Conservation (phyloP, 192 early-diverging fungal species). For the Coemansia sp. region DNA sequence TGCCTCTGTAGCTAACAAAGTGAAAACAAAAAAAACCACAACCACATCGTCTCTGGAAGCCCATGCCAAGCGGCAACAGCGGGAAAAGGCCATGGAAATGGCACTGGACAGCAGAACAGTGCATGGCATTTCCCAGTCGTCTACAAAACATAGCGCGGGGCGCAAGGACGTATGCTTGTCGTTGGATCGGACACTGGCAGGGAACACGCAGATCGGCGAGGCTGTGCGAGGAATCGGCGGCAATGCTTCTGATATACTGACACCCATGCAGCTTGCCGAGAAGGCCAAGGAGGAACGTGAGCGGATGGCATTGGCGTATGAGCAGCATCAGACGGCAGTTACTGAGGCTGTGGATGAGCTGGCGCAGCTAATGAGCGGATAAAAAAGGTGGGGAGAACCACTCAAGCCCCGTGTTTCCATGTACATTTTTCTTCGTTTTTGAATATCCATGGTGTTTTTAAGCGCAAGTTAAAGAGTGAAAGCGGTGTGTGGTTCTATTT, state of each 20-base stretch:
- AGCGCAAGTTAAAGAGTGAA: too few relatives aligned
- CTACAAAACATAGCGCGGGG: slow-evolving; percentile 41
- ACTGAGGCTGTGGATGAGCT: slow-evolving; percentile 37
- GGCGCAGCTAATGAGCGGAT: slow-evolving; percentile 42
- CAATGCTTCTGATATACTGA: slow-evolving; percentile 13
- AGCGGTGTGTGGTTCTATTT: not conserved
- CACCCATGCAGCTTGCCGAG: slow-evolving; percentile 15
- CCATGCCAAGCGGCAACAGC: slow-evolving; percentile 7
- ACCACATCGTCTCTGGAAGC: slow-evolving; percentile 2
- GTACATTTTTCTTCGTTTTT: too few relatives aligned
- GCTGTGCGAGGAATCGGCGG: slow-evolving; percentile 32
- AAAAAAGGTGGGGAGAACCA: too few relatives aligned
- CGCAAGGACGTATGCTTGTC: slow-evolving; percentile 26
- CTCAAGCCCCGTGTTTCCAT: too few relatives aligned
- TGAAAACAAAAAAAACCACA: not conserved
- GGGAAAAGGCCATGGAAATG: slow-evolving; percentile 14
- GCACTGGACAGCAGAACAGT: slow-evolving; percentile 6
- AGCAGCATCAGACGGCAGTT: slow-evolving; percentile 34
- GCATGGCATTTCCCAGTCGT: slow-evolving; percentile 10
- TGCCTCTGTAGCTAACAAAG: not conserved
- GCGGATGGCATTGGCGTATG: slow-evolving; percentile 28
- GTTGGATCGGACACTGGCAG: slow-evolving; percentile 25
- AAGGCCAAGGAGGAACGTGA: slow-evolving; percentile 33
- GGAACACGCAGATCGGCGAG: slow-evolving; percentile 20
- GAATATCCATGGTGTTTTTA: too few relatives aligned